Evolutionary conservation across 1,284 basidiomycete species (phyloP).

Genomic region (Coniferiporia sulphurascens): DNA sequence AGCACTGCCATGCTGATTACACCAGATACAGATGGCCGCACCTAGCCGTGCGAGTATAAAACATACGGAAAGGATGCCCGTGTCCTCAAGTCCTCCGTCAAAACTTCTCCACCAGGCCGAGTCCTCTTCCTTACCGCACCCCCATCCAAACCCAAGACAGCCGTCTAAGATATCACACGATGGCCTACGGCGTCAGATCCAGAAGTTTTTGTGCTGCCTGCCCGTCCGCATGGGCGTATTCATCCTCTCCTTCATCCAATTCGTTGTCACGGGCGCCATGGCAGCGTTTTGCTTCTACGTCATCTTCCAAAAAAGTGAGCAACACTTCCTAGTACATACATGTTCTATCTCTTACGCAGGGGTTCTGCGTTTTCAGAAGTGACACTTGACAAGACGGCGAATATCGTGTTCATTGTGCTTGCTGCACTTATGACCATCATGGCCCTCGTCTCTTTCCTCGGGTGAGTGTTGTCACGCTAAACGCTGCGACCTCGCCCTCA

Average conservation of each 20-base stretch:
- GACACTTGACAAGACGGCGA: background rate
- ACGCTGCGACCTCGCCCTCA: background rate
- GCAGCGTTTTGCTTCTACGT: constrained; percentile 17
- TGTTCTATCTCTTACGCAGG: background rate
- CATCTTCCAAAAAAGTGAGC: constrained; percentile 16
- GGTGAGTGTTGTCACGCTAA: constrained; percentile 16
- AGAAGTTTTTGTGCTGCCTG: constrained; percentile 25
- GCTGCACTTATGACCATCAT: constrained; percentile 20
- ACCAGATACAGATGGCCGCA: no score
- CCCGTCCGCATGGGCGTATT: constrained; percentile 27
- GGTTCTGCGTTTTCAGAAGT: background rate
- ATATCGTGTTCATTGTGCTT: constrained; percentile 18
- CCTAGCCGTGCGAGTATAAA: no score
- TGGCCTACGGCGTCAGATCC: constrained; percentile 16
- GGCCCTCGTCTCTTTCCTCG: constrained; percentile 20
- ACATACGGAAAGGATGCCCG: no score
- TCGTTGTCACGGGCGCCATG: constrained; percentile 9
- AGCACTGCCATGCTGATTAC: no score
- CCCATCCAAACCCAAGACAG: no score
- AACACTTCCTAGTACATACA: background rate
- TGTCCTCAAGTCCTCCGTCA: no score
- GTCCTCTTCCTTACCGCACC: background rate
- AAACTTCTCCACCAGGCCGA: background rate
- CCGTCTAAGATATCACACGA: background rate
- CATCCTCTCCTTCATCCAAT: constrained; percentile 21